Evolutionary conservation across 495 filamentous ascomycete species (phyloP).

Genomic region (Tricharina praecox): DNA sequence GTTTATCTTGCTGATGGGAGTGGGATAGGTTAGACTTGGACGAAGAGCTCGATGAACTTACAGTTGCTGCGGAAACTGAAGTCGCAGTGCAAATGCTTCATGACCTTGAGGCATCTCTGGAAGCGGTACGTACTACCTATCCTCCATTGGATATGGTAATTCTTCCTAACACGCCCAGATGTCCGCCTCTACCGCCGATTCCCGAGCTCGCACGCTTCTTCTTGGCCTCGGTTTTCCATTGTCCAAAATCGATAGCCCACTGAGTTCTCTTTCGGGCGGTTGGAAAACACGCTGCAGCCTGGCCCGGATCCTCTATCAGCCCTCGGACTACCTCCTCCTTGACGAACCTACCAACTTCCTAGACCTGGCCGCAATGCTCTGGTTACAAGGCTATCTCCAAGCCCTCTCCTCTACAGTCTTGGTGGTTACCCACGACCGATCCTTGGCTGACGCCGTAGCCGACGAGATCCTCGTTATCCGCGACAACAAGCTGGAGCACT

Average conservation of each 20-base stretch:
- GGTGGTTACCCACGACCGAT: constrained; percentile 64
- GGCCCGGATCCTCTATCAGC: constrained; percentile 47
- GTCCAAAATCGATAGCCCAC: constrained; percentile 36
- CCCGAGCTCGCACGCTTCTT: constrained; percentile 45
- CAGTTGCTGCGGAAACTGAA: constrained; percentile 42
- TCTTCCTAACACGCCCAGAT: constrained; percentile 24
- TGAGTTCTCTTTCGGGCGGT: constrained; percentile 53
- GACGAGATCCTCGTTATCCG: constrained; percentile 61
- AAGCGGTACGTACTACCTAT: constrained; percentile 36
- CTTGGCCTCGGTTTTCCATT: constrained; percentile 57
- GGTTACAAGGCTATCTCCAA: constrained; percentile 55
- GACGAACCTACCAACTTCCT: constrained; percentile 81
- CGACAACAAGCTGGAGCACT: constrained; percentile 47
- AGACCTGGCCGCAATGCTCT: constrained; percentile 65
- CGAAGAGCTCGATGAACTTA: constrained; percentile 27
- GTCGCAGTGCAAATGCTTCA: constrained; percentile 45
- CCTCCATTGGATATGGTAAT: constrained; percentile 2
- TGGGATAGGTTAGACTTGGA: background rate
- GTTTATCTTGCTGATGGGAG: too few relatives aligned
- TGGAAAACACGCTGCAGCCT: constrained; percentile 62
- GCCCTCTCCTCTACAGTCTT: constrained; percentile 38
- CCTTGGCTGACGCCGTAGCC: constrained; percentile 53
- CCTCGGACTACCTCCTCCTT: constrained; percentile 63
- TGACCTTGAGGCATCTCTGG: constrained; percentile 42
- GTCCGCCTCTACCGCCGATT: constrained; percentile 35